These are phyloP conservation scores for Cunninghamia lanceolata DNA, from an alignment of 75 land plant genomes.

Conservation along the genomic window DNA sequence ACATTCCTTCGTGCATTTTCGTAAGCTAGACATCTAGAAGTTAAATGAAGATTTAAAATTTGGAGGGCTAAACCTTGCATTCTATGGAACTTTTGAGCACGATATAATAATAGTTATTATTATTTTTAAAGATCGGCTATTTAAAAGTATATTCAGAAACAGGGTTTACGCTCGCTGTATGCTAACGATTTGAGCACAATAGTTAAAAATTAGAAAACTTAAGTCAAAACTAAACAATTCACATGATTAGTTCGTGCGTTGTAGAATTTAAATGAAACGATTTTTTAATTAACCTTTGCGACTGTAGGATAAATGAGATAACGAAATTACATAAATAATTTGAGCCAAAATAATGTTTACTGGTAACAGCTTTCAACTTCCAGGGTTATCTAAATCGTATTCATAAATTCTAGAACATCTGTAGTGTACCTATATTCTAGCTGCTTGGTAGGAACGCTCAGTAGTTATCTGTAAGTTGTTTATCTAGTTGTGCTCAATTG, in stretches of 20 bases:
- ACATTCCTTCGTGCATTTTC: background rate
- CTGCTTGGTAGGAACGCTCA: background rate
- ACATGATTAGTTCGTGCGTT: background rate
- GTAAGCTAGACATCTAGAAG: background rate
- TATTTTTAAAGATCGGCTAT: background rate
- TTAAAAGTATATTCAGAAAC: background rate
- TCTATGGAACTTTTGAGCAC: background rate
- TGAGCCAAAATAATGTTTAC: background rate
- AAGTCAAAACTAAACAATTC: background rate
- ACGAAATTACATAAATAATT: too few relatives aligned
- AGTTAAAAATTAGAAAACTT: background rate
- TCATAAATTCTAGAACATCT: background rate
- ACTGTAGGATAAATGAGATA: too few relatives aligned
- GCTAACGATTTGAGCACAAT: background rate
- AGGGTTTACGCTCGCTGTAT: background rate
- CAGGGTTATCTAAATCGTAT: background rate
- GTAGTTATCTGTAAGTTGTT: background rate
- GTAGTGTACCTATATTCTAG: background rate
- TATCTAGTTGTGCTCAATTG: background rate
- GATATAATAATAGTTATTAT: too few relatives aligned
- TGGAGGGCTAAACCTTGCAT: background rate
- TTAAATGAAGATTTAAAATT: background rate
- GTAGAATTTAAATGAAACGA: too few relatives aligned
- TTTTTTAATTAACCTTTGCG: too few relatives aligned
- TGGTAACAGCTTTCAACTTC: background rate